Base-by-base conservation (phyloP, 306 rosid genomes). In the Luffa aegyptiaca region DNA sequence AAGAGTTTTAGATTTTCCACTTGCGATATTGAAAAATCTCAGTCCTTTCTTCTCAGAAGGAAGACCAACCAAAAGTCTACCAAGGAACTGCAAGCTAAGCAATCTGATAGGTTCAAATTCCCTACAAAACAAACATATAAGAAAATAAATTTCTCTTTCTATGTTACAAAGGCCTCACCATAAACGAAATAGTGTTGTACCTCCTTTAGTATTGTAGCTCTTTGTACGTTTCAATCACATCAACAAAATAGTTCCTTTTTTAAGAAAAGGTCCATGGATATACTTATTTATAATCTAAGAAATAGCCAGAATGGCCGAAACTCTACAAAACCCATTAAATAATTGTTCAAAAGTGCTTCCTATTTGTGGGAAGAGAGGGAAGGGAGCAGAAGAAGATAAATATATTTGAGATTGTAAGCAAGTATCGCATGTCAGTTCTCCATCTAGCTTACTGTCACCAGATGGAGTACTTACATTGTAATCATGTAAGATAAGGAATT, bases 1-100 rank as follows among this genome's bases (percentile, higher is more conserved):
- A 82, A 90, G 87, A 63, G 83, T 82, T 85, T 89, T 89, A 70
- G 93, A 79, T 85, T 89, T 90, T 80, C 95, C 97, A 75, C 90
- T 75, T 57, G 93, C 84, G 35, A 95, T 88, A 86, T 82, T 90
- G 87, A 95, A 95, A 88, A 95, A 92, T 86, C 92, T 92, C 71
- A 91, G 80, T 64, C 97, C 98, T 88, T 95, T 95, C 90, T 89
- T 95, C 88, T 92, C 98, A 58, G 91, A 82, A 39, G 98, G 97
- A 76, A 91, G 89, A 84, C 88, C 97, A 65, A 95, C 96, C 89
- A 95, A 83, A 86, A 95, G 96, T 89, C 88, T 92, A 80, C 98
- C 98, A 56, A 95, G 89, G 83, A 92, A 93, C 86, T 95, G 97
- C 83, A 95, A 85, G 86, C 98, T 87, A 80, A 95, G 90, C 90